phyloP scores from a whole-genome alignment of 768 basidiomycete species.

The Lactarius psammicola region DNA sequence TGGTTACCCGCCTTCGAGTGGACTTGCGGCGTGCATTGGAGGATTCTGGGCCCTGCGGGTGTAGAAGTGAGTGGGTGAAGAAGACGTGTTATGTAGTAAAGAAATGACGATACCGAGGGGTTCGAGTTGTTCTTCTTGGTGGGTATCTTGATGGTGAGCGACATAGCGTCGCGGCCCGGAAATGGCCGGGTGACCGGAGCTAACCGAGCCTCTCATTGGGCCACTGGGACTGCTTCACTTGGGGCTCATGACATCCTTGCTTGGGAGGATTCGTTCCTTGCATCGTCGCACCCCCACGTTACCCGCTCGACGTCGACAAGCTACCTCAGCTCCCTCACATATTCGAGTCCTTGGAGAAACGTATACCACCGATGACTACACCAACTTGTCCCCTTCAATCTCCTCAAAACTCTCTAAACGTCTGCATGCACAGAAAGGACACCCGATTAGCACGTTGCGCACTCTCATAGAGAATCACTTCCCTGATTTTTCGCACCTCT shows the following conservation, averaged over 20 bases:
- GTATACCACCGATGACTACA: constrained; percentile 75
- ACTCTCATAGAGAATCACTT: constrained; percentile 83
- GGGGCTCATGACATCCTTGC: background rate
- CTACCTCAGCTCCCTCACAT: constrained; percentile 15
- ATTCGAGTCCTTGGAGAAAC: constrained; percentile 58
- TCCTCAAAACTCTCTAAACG: constrained; percentile 73
- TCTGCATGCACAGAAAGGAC: constrained; percentile 71
- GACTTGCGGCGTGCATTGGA: constrained; percentile 21
- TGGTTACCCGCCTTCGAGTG: constrained; percentile 24
- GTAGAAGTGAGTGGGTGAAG: background rate
- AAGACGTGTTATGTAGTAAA: background rate
- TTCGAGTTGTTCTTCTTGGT: constrained; percentile 24
- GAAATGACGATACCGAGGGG: background rate
- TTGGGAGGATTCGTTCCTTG: background rate
- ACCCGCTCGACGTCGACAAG: background rate
- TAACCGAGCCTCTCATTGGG: background rate
- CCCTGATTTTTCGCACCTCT: constrained; percentile 64
- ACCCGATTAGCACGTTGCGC: constrained; percentile 87
- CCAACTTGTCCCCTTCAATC: constrained; percentile 86
- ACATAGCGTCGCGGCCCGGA: constrained; percentile 11
- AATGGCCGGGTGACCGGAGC: background rate
- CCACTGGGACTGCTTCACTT: background rate
- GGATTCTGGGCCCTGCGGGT: constrained; percentile 19
- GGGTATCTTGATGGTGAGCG: constrained; percentile 24
- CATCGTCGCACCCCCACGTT: background rate